Conservation (phyloP, 2,329 filamentous ascomycete species). For the Zasmidium angulare region DNA sequence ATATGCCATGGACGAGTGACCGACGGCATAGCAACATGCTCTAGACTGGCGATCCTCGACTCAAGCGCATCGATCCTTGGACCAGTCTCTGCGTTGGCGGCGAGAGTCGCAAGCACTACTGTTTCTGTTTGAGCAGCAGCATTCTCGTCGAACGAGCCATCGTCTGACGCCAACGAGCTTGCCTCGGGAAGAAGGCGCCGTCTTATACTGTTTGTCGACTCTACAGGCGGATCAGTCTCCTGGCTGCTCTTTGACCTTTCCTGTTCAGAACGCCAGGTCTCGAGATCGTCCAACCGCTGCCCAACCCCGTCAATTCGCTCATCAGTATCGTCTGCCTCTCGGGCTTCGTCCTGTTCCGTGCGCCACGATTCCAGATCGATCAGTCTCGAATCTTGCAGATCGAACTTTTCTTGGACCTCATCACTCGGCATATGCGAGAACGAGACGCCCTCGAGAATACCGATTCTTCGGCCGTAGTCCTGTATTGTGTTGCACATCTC, state of each 20-base stretch:
- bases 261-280: conserved; percentile 45
- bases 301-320: conserved; percentile 46
- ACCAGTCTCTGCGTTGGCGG: conserved; percentile 39
- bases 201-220: conserved; percentile 32
- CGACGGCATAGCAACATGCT: conserved; percentile 61
- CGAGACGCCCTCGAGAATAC: conserved; percentile 67
- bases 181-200: conserved; percentile 32
- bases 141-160: conserved; percentile 33
- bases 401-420: conserved; percentile 67
- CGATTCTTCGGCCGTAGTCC: conserved; percentile 58
- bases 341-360: conserved; percentile 27
- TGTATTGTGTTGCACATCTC: conserved; percentile 51
- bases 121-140: conserved; percentile 37
- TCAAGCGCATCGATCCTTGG: conserved; percentile 51
- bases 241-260: conserved; percentile 23
- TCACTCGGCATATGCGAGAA: conserved; percentile 68
- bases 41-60: conserved; percentile 53
- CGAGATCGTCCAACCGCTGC: conserved; percentile 65
- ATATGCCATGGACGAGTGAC: conserved; percentile 67
- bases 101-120: conserved; percentile 34
- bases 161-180: conserved; percentile 43
- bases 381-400: conserved; percentile 65
- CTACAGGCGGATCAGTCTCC: conserved; percentile 31
- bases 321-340: conserved; percentile 40
- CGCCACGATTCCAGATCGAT: conserved; percentile 64